These are phyloP conservation scores for Celoporthe dispersa DNA, from an alignment of 2,329 filamentous ascomycete genomes.

Conservation along the genomic window DNA sequence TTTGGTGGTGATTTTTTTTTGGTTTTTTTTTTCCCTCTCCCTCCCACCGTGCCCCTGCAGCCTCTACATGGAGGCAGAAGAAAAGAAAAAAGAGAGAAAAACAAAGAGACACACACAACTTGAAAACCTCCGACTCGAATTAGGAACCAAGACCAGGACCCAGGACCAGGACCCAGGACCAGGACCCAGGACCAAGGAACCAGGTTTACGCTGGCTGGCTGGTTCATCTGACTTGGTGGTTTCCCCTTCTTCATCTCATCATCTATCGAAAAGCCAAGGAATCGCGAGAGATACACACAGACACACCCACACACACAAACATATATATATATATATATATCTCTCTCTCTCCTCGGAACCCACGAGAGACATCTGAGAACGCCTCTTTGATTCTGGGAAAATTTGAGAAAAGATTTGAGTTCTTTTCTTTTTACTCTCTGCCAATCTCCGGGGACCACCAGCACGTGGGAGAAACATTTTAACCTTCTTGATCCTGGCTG, in stretches of 20 bases:
- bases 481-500: constrained; percentile 13
- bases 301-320: too few relatives aligned
- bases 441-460: constrained; percentile 1
- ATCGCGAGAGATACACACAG: not conserved
- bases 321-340: not conserved
- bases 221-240: not conserved
- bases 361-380: not conserved
- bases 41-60: not conserved
- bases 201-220: not conserved
- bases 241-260: not conserved
- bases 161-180: not conserved
- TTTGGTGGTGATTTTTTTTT: too few relatives aligned
- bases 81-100: not conserved
- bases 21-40: too few relatives aligned
- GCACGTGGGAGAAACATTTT: constrained; percentile 7
- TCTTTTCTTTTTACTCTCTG: not conserved
- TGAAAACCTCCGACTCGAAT: not conserved
- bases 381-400: not conserved
- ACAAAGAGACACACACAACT: not conserved
- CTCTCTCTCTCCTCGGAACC: not conserved
- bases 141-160: too few relatives aligned
- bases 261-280: not conserved
- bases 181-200: not conserved
- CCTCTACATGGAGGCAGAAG: not conserved
- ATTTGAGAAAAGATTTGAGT: not conserved